A percentile compares a stretch with the other conserved stretches of the same genome.
These are phyloP conservation scores for Ilex paraguariensis DNA, from an alignment of 305 asterid genomes.

Conservation along the genomic window DNA sequence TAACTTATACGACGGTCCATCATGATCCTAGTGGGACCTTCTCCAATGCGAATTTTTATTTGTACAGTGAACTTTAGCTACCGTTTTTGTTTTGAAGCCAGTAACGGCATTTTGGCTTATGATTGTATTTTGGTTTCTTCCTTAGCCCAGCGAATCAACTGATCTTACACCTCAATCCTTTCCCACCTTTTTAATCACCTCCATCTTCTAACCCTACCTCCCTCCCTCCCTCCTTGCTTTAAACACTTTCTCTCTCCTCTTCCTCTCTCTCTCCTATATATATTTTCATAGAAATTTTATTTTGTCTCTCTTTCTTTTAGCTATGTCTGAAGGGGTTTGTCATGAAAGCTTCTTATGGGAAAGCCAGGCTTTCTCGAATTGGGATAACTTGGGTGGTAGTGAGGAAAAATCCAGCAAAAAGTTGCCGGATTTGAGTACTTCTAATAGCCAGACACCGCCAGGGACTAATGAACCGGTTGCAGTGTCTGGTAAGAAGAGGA, in stretches of 20 bases:
- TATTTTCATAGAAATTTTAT: too few relatives aligned
- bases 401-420: slow-evolving; percentile 13
- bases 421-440: background rate
- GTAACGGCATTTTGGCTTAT: slow-evolving; percentile 49
- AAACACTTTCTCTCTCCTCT: background rate
- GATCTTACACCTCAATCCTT: too few relatives aligned
- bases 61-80: too few relatives aligned
- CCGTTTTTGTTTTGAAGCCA: slow-evolving; percentile 34
- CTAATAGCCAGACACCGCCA: background rate
- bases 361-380: slow-evolving; percentile 24
- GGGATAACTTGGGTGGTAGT: slow-evolving; percentile 7
- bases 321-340: slow-evolving; percentile 29
- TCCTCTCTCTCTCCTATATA: background rate
- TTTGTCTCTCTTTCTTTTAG: background rate
- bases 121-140: slow-evolving; percentile 45
- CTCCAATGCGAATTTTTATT: too few relatives aligned
- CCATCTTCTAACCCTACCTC: background rate
- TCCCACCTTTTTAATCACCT: background rate
- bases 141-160: slow-evolving; percentile 9
- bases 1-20: too few relatives aligned
- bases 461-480: slow-evolving; percentile 8
- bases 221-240: slow-evolving; percentile 2
- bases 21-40: too few relatives aligned
- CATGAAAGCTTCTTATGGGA: slow-evolving; percentile 25
- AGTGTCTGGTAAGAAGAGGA: slow-evolving; percentile 25